These are phyloP conservation scores for Nymphaea colorata DNA, from an alignment of 164 flowering plant species.

Conservation along the genomic window DNA sequence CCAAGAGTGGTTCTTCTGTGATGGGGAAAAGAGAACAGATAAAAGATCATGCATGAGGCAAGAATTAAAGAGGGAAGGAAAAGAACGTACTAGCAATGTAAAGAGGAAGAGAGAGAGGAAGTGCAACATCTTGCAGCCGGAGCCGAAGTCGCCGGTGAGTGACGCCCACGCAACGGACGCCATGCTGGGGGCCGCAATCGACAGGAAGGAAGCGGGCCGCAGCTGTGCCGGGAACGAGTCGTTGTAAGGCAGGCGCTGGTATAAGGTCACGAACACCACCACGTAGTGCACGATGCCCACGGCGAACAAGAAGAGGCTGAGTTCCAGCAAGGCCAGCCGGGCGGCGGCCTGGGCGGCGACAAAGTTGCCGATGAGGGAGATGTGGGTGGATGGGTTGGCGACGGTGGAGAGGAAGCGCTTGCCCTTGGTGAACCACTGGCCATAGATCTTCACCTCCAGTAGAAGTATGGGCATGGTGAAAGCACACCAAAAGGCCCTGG, in stretches of 20 bases:
- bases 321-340: slow-evolving; percentile 21
- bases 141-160: slow-evolving; percentile 16
- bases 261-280: slow-evolving; percentile 21
- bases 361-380: slow-evolving; percentile 21
- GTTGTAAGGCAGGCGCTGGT: slow-evolving; percentile 14
- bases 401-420: slow-evolving; percentile 18
- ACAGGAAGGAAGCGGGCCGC: slow-evolving; percentile 18
- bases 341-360: slow-evolving; percentile 17
- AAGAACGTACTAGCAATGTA: slow-evolving; percentile 14
- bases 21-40: too few species aligned
- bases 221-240: slow-evolving; percentile 12
- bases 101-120: slow-evolving; percentile 20
- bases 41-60: too few species aligned
- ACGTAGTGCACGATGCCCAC: slow-evolving; percentile 19
- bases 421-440: slow-evolving; percentile 24
- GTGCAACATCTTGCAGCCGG: slow-evolving; percentile 17
- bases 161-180: slow-evolving; percentile 26
- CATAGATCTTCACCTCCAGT: slow-evolving; percentile 22
- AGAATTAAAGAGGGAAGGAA: too few species aligned
- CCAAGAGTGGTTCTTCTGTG: too few species aligned
- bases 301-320: slow-evolving; percentile 20
- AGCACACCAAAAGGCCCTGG: slow-evolving; percentile 13
- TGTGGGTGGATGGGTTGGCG: slow-evolving; percentile 23
- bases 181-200: slow-evolving; percentile 21
- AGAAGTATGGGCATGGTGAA: slow-evolving; percentile 12